These are phyloP conservation scores for Tympanopsis confertula DNA, from an alignment of 2,329 filamentous ascomycete species.

Conservation along the genomic window DNA sequence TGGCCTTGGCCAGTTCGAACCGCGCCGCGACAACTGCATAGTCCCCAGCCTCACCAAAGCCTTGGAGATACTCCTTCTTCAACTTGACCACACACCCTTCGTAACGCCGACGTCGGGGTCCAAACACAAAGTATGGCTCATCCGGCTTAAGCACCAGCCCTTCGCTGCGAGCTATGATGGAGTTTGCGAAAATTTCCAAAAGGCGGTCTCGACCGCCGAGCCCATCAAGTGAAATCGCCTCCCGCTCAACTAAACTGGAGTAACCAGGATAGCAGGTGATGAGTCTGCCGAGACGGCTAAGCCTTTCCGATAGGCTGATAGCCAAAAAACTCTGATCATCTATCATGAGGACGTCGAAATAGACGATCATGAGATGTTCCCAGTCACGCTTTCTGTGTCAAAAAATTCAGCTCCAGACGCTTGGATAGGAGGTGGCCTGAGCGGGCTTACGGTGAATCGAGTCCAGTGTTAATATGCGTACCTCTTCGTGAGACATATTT, in stretches of 20 bases:
- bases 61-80: slow-evolving; percentile 68
- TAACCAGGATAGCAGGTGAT: slow-evolving; percentile 41
- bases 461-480: slow-evolving; percentile 50
- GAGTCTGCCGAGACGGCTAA: slow-evolving; percentile 44
- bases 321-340: slow-evolving; percentile 39
- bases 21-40: slow-evolving; percentile 69
- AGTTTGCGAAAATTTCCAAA: slow-evolving; percentile 52
- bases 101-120: slow-evolving; percentile 19
- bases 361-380: slow-evolving; percentile 51
- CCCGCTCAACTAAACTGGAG: slow-evolving; percentile 55
- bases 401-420: slow-evolving; percentile 7
- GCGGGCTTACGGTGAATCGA: slow-evolving; percentile 51
- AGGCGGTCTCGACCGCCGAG: slow-evolving; percentile 39
- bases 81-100: slow-evolving; percentile 61
- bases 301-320: slow-evolving; percentile 43
- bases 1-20: slow-evolving; percentile 54
- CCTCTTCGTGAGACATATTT: slow-evolving; percentile 70
- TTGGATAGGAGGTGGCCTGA: not conserved
- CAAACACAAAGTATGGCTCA: slow-evolving; percentile 61
- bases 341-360: slow-evolving; percentile 43
- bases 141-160: slow-evolving; percentile 74
- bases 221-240: slow-evolving; percentile 54
- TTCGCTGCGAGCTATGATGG: slow-evolving; percentile 58
- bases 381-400: slow-evolving; percentile 27
- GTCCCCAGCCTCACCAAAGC: slow-evolving; percentile 72